Evolutionary conservation across 306 rosid species (phyloP), one percentile per base, ranked within the genome.

Genomic region (Quercus gilva): DNA sequence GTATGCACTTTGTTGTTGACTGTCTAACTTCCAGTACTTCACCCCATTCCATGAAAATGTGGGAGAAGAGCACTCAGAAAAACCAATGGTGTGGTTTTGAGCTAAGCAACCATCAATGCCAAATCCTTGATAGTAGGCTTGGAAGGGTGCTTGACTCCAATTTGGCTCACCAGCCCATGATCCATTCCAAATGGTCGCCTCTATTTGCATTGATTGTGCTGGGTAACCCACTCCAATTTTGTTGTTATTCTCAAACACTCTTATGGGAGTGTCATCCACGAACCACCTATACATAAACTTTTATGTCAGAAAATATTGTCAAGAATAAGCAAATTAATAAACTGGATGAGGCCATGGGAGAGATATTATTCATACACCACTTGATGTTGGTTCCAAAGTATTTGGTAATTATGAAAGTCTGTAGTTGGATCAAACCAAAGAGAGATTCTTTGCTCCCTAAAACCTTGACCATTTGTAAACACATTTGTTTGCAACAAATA

Each of bases 361-460:
- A 33, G 9, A 19, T 35, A n/a, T 31, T 26, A 6, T 13, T 4
- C 75, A 26, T 84, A 84, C 85, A 78, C 78, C 37, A 74, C 0
- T 74, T 81, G 82, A 26, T 74, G 72, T 10, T 73, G 37, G 23
- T 82, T 86, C 86, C 81, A 79, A 55, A 82, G 61, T 43, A 79
- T 13, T 3, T 33, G 71, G 74, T 85, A 85, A 5, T 20, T 37
- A 29, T 79, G 86, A 26, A 79, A 82, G 15, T 86, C 76, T 1
- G 25, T 1, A 1, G 80, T 73, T 0, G 84, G 84, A 63, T 86
- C 78, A 31, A 82, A 79, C 84, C 82, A 82, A 41, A 73, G 73
- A 25, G 0, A 26, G 28, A 82, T 10, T 4, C 10, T 6, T 82
- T 86, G 82, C 65, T 80, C 82, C 59, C 82, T 77, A 19, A 45